Base-by-base conservation (phyloP, 2,329 filamentous ascomycete species). In the Thielaviopsis ethacetica region DNA sequence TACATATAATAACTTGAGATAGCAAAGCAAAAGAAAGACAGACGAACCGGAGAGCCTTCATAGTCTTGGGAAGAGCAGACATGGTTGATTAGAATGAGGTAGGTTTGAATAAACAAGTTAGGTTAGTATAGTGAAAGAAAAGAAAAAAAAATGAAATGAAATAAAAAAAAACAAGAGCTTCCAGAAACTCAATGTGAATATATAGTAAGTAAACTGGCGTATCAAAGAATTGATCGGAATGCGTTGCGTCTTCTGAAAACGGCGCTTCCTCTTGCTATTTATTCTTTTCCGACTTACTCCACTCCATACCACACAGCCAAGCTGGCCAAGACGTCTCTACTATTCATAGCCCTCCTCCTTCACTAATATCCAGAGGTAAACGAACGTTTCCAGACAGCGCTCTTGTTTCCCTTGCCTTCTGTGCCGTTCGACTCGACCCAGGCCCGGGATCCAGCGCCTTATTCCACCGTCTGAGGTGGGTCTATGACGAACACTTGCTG, bases 11-110 rank as follows among this genome's bases (percentile, higher is more conserved):
- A n/a, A n/a, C n/a, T n/a, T n/a, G n/a, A n/a, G n/a, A n/a, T n/a
- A n/a, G n/a, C n/a, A n/a, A n/a, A n/a, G n/a, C n/a, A n/a, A n/a
- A n/a, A n/a, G n/a, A 26, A 6, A 26, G 41, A 30, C 1, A 22
- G 3, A 21, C 59, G 50, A 30, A 80, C 80, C 76, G 73, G 69
- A 83, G 76, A 70, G 81, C 81, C 71, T 83, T 83, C 77, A 80
- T 82, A 63, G 75, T 72, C 68, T 74, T 71, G 61, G 77, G 77
- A 63, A 81, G 72, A 65, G 65, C 66, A 59, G 68, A 67, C 67
- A 71, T 71, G 26, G 21, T 52, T 15, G 2, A 59, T 44, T 50
- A 34, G 30, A 12, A 34, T 2, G 7, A 2, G 30, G 7, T 34
- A 9, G 7, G 7, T 34, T 34, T 4, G 26, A 9, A 27, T 56